Evolutionary conservation across 768 basidiomycete species (phyloP).

Genomic region (Russula lepida): DNA sequence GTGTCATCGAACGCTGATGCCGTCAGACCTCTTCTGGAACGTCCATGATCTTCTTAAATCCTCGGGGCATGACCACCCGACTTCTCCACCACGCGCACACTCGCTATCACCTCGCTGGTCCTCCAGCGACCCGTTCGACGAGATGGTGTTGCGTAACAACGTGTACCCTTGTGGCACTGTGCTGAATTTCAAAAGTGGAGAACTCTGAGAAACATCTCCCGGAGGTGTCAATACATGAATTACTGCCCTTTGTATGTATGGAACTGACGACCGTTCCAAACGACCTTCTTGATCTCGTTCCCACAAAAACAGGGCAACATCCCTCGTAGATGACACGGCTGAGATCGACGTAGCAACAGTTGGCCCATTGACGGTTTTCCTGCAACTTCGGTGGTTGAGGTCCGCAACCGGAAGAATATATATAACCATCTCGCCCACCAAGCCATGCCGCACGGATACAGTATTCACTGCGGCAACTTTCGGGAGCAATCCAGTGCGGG

Average conservation of each 20-base stretch:
- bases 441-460: constrained; percentile 20
- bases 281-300: neutral
- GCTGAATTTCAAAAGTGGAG: constrained; percentile 59
- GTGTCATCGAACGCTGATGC: constrained; percentile 59
- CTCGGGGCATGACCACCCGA: constrained; percentile 50
- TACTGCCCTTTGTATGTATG: constrained; percentile 45
- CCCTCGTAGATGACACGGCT: constrained; percentile 73
- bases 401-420: constrained; percentile 37
- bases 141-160: constrained; percentile 52
- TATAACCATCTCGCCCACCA: neutral
- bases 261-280: no score
- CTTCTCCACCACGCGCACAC: constrained; percentile 54
- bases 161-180: constrained; percentile 71
- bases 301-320: neutral
- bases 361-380: constrained; percentile 48
- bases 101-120: constrained; percentile 33
- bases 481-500: constrained; percentile 74
- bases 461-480: constrained; percentile 40
- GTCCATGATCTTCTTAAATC: constrained; percentile 44
- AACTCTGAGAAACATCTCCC: no score
- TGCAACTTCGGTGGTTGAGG: constrained; percentile 34
- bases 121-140: constrained; percentile 51
- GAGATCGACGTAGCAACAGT: constrained; percentile 68
- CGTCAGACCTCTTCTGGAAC: constrained; percentile 61
- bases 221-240: constrained; percentile 52